Evolutionary conservation across 176 grass and related monocot species (phyloP).

Genomic region (Bromus sterilis): DNA sequence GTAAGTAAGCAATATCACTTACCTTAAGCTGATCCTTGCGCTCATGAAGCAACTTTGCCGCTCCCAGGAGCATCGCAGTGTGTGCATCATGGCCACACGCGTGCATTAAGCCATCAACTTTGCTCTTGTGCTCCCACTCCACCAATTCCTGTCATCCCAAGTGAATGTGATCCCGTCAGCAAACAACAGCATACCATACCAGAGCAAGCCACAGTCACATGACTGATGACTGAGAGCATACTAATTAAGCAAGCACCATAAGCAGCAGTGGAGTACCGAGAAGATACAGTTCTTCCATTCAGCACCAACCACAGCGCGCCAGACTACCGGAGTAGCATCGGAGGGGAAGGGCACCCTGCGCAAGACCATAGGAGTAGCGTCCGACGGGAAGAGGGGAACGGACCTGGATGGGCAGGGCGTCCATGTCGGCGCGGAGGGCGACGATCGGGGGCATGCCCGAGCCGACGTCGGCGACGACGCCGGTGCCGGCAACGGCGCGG

Average conservation of each 20-base stretch:
- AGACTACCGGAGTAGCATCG: neutral
- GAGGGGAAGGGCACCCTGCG: neutral
- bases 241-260: neutral
- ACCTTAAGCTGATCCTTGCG: constrained; percentile 70
- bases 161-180: neutral
- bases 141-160: constrained; percentile 55
- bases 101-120: constrained; percentile 80
- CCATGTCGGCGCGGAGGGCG: constrained; percentile 94
- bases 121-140: constrained; percentile 94
- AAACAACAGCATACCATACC: neutral
- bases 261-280: neutral
- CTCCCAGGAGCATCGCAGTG: constrained; percentile 80
- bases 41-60: constrained; percentile 81
- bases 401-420: constrained; percentile 86
- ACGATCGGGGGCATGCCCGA: constrained; percentile 59
- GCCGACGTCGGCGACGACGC: constrained; percentile 65
- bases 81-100: constrained; percentile 87
- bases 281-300: neutral
- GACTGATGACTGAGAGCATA: neutral
- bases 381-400: neutral
- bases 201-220: neutral
- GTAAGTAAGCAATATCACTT: neutral
- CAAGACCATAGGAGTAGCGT: neutral
- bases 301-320: neutral
- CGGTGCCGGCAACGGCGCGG: constrained; percentile 53